A percentile compares a stretch with the other conserved stretches of the same genome.
These are phyloP conservation scores for Ilyonectria robusta DNA, from an alignment of 2,329 filamentous ascomycete genomes.

Conservation along the genomic window DNA sequence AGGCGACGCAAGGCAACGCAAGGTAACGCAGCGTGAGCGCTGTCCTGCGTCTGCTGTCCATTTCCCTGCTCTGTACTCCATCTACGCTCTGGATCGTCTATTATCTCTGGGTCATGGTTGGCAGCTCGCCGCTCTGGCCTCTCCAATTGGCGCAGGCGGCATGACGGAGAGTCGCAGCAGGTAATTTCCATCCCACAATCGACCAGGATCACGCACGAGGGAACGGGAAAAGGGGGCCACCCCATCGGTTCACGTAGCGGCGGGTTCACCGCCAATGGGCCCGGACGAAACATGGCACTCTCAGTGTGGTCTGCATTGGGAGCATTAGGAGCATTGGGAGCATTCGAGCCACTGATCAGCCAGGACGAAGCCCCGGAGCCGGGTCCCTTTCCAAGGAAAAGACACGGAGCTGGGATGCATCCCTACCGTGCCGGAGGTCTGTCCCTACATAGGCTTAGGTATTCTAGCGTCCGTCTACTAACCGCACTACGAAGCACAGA, in stretches of 20 bases:
- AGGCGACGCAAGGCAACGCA: not conserved
- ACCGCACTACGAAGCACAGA: not conserved
- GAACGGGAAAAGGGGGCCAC: conserved; percentile 41
- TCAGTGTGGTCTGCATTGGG: conserved; percentile 1
- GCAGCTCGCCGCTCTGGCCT: conserved; percentile 10
- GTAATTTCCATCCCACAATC: conserved; percentile 43
- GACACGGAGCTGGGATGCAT: not conserved
- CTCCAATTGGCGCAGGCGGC: conserved; percentile 38
- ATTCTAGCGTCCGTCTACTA: not conserved
- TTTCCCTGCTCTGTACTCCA: not conserved
- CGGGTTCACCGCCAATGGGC: conserved; percentile 33
- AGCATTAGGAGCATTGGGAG: not conserved
- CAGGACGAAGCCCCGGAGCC: conserved; percentile 14
- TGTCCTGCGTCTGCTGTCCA: not conserved
- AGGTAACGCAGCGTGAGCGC: not conserved
- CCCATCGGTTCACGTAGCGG: conserved; percentile 33
- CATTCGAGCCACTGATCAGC: conserved; percentile 1
- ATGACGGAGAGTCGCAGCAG: conserved; percentile 43
- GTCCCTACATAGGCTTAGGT: not conserved
- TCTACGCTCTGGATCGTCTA: not conserved
- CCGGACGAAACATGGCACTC: conserved; percentile 20
- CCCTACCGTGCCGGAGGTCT: not conserved
- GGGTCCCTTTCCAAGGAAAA: conserved; percentile 8
- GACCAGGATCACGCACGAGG: conserved; percentile 40
- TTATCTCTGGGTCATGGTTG: not conserved